Evolutionary conservation across 1,139 yeast species (phyloP), one percentile per base, ranked within the genome.

Genomic region (Pichia inconspicua): DNA sequence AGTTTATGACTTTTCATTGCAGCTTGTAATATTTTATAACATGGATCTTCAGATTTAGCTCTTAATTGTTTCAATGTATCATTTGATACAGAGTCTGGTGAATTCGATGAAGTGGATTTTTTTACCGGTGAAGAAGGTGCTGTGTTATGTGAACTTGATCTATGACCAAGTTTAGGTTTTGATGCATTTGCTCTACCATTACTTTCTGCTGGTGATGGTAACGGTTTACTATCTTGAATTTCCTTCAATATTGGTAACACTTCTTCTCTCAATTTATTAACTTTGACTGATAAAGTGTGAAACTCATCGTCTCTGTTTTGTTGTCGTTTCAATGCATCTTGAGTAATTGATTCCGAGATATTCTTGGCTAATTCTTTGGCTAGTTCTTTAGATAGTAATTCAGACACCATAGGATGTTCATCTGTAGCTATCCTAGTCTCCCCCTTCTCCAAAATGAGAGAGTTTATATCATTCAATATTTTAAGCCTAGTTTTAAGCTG

Each of bases 31-130:
- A 92, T 84, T 65, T 86, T 87, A 59, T 85, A 81, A 64, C 97
- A 89, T 1, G 97, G 89, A 61, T 90, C 97, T 52, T 90, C 96
- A 25, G 89, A 82, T 3, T 94, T 84, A 0, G 96, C 96, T 46
- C 95, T 71, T 53, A 90, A 70, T 57, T 88, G 95, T 59, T 88
- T 87, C 58, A 89, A 73, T 0, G 96, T 95, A 59, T 90, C 96
- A 35, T 51, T 50, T 4, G 55, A 78, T 8, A 37, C 40, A 9
- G 40, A 22, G 11, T 37, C 40, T 19, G 27, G n/a, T 11, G n/a
- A 15, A 12, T 37, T 37, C 7, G n/a, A 37, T 5, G 40, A 10
- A 19, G 8, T 12, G 22, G 22, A 22, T 14, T 19, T 19, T 4
- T 37, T 37, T 37, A 9, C 15, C 3, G 40, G 25, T 5, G 25